phyloP scores from a whole-genome alignment of 192 early-diverging fungal species.

The Backusella macrospora region DNA sequence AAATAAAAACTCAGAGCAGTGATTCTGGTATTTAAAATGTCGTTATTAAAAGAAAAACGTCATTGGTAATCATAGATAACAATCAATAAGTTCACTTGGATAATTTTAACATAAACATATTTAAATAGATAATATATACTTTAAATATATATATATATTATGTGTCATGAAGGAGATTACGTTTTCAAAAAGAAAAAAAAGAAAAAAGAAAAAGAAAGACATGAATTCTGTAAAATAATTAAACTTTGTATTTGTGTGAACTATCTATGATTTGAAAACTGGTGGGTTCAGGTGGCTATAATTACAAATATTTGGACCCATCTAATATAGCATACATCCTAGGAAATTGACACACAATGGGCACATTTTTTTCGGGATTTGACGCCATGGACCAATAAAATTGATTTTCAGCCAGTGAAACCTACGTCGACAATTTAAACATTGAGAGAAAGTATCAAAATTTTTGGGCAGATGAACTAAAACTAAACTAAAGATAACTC shows the following conservation, averaged over 20 bases:
- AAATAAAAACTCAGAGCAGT: constrained; percentile 1
- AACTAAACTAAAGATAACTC: no score
- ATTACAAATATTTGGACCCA: background rate
- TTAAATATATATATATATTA: no score
- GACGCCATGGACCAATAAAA: no score
- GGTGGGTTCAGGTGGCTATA: background rate
- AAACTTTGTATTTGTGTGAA: background rate
- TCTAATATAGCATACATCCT: background rate
- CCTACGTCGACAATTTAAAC: no score
- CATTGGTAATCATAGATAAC: no score
- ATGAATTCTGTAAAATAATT: background rate
- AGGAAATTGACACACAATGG: background rate
- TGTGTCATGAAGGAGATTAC: background rate
- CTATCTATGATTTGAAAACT: background rate
- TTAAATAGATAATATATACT: no score
- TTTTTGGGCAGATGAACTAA: no score
- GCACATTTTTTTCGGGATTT: background rate
- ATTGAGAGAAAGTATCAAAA: no score
- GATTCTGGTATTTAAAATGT: background rate
- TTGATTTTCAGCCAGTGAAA: no score
- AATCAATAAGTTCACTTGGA: no score
- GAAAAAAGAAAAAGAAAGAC: background rate
- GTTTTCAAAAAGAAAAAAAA: background rate
- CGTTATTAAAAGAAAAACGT: no score
- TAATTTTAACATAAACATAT: no score